Conservation (phyloP, 306 rosid genomes). For the Casuarina glauca region DNA sequence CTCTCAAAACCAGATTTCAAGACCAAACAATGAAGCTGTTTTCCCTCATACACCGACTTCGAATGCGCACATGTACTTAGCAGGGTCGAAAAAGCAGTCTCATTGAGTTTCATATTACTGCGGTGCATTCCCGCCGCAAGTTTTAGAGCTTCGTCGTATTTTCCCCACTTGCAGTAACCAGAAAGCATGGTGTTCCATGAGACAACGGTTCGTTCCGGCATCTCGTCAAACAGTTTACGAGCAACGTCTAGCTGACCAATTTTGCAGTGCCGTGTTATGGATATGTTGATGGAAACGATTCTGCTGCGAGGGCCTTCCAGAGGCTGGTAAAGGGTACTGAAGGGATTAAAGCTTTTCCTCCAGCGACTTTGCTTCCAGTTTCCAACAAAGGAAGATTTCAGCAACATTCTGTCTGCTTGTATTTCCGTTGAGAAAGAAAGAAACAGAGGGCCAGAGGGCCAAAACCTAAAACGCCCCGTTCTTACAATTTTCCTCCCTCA, state of each 20-base stretch:
- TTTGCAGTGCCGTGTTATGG: slow-evolving; percentile 26
- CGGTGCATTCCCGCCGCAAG: slow-evolving; percentile 61
- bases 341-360: slow-evolving; percentile 29
- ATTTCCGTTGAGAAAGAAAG: neutral
- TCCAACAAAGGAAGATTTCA: slow-evolving; percentile 21
- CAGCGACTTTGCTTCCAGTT: slow-evolving; percentile 42
- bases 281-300: slow-evolving; percentile 49
- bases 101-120: slow-evolving; percentile 45
- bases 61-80: slow-evolving; percentile 64
- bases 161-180: slow-evolving; percentile 63
- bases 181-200: slow-evolving; percentile 81
- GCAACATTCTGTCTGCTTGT: slow-evolving; percentile 7
- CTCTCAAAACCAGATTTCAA: slow-evolving; percentile 53
- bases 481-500: too few relatives aligned
- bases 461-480: too few relatives aligned
- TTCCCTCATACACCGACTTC: slow-evolving; percentile 50
- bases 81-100: slow-evolving; percentile 50
- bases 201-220: slow-evolving; percentile 59
- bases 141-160: slow-evolving; percentile 49
- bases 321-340: slow-evolving; percentile 38
- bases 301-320: slow-evolving; percentile 20
- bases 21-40: slow-evolving; percentile 62
- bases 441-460: too few relatives aligned
- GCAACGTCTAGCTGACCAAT: slow-evolving; percentile 56
- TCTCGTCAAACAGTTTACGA: slow-evolving; percentile 61